Conservation (phyloP, 2,329 filamentous ascomycete species). For the Cercospora sesami region DNA sequence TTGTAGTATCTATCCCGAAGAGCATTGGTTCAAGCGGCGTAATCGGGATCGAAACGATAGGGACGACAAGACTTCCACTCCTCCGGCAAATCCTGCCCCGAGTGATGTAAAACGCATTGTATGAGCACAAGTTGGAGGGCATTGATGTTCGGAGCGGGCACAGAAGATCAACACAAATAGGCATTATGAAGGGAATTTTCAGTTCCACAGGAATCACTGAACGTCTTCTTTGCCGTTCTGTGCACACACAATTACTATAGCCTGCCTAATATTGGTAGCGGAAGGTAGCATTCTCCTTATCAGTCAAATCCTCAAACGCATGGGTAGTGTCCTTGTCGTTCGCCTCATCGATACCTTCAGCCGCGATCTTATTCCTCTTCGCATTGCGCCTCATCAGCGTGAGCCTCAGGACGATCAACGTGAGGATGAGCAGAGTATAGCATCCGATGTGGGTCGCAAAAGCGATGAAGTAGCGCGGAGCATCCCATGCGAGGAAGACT, state of each 20-base stretch:
- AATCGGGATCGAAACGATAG: too few species aligned
- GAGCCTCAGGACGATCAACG: conserved; percentile 46
- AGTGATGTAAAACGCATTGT: background rate
- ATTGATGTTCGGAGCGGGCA: too few species aligned
- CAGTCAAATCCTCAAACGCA: conserved; percentile 39
- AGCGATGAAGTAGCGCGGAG: conserved; percentile 67
- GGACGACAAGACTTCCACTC: background rate
- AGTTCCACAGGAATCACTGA: background rate
- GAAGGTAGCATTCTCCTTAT: conserved; percentile 34
- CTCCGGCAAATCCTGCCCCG: background rate
- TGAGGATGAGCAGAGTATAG: conserved; percentile 55
- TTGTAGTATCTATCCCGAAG: too few species aligned
- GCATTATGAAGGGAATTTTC: background rate
- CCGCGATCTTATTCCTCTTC: conserved; percentile 40
- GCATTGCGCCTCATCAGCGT: conserved; percentile 47
- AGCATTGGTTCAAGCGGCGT: too few species aligned
- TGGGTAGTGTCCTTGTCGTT: conserved; percentile 34
- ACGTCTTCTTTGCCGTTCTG: background rate
- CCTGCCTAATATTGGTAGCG: conserved; percentile 38
- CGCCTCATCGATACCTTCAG: conserved; percentile 29
- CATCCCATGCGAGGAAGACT: conserved; percentile 62
- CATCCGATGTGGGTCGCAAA: conserved; percentile 70
- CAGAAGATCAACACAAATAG: too few species aligned
- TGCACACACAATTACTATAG: conserved; percentile 28
- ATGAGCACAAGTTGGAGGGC: too few species aligned